Evolutionary conservation across 2,329 filamentous ascomycete species (phyloP).

Genomic region (Nothophaeocryptopus gaeumannii): DNA sequence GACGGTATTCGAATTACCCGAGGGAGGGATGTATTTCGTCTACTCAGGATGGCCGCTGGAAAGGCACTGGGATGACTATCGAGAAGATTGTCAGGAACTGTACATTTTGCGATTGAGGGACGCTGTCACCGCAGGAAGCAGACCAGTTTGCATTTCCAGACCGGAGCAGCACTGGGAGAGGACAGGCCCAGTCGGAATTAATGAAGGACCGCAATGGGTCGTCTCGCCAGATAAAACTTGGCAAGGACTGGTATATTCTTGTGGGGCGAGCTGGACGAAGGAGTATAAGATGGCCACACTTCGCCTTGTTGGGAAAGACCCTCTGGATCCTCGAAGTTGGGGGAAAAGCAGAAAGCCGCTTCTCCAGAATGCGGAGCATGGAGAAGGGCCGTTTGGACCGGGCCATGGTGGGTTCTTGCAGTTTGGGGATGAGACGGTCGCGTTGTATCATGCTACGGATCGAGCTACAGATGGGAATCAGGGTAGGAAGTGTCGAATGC

Average conservation of each 20-base stretch:
- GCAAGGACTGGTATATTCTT: slow-evolving; percentile 47
- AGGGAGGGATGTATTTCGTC: slow-evolving; percentile 39
- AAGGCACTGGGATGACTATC: slow-evolving; percentile 16
- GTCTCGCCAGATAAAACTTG: slow-evolving; percentile 30
- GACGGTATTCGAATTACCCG: slow-evolving; percentile 42
- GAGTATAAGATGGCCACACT: slow-evolving; percentile 51
- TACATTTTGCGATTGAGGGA: slow-evolving; percentile 42
- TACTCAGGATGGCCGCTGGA: slow-evolving; percentile 47
- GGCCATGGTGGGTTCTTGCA: slow-evolving; percentile 47
- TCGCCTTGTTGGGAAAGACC: slow-evolving; percentile 41
- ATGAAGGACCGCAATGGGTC: slow-evolving; percentile 39
- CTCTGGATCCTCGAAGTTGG: slow-evolving; percentile 40
- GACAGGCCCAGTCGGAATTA: slow-evolving; percentile 42
- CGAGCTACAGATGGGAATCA: slow-evolving; percentile 43
- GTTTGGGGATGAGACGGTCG: slow-evolving; percentile 42
- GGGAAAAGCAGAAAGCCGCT: slow-evolving; percentile 40
- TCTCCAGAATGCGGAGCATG: slow-evolving; percentile 38
- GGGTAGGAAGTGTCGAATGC: slow-evolving; percentile 45
- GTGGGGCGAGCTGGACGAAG: slow-evolving; percentile 47
- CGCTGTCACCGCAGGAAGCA: slow-evolving; percentile 36
- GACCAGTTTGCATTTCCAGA: slow-evolving; percentile 40
- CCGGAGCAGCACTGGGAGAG: slow-evolving; percentile 43
- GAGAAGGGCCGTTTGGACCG: slow-evolving; percentile 42
- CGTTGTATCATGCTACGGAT: slow-evolving; percentile 48
- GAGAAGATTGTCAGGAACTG: slow-evolving; percentile 43